Base-by-base conservation (phyloP, 202 grass and related monocot genomes). In the Dendrocalamus latiflorus region DNA sequence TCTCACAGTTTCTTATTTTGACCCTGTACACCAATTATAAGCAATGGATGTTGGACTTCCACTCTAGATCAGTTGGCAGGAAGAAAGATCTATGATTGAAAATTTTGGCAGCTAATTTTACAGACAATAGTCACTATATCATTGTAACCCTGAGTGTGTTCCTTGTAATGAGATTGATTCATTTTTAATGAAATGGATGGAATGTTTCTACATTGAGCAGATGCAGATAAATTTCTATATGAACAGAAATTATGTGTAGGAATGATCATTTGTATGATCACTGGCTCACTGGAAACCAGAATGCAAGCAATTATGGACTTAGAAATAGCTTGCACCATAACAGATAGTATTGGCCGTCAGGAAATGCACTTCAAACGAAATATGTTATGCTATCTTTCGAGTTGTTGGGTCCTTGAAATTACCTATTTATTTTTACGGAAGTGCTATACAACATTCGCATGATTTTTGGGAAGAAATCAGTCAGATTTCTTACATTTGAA, bases 1-100 rank as follows among this genome's bases (percentile, higher is more conserved):
- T 98, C 88, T 95, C 91, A 41, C 95, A 98, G 82, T 95, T 95
- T 87, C 76, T 93, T 25, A 61, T 88, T 62, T 79, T 89, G 63
- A 86, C 83, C 67, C 20, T 91, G 56, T 95, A 95, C 88, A 89
- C 88, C 60, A 98, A 95, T 76, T 78, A 80, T 43, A 98, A 89
- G 76, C 95, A 98, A 85, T 95, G 92, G 92, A 88, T 70, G 86
- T 91, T 87, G 76, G 81, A 89, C 43, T 72, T 44, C 37, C 72
- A 84, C 72, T 91, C 89, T 87, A 79, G 58, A 78, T 72, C 72
- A 70, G 9, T 86, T 76, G 85, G 91, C 79, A 45, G 65, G 41
- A 97, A 93, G 82, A 98, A 98, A 66, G 85, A 95, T 85, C 39
- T 89, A 69, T 93, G 86, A 95, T 73, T 4, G 20, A 28, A 89